Conservation (phyloP, 495 filamentous ascomycete species). For the Penicillium cataractarum region DNA sequence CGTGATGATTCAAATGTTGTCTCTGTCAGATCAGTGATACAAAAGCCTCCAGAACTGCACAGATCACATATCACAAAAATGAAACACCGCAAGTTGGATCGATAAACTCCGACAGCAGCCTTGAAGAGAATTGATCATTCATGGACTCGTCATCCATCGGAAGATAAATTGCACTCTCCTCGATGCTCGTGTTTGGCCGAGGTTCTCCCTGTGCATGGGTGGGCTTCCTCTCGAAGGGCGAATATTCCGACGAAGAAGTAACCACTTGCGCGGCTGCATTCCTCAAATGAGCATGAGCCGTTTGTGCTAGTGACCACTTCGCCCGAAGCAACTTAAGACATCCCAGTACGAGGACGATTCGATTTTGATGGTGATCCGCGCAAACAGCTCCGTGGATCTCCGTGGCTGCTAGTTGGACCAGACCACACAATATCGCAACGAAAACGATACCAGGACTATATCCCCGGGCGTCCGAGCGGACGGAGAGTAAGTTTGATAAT, state of each 20-base stretch:
- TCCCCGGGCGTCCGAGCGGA: not conserved
- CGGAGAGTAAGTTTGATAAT: not conserved
- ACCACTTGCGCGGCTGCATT: not conserved
- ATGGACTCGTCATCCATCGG: slow-evolving; percentile 3
- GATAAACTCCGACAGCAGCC: slow-evolving; percentile 6
- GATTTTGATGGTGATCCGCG: slow-evolving; percentile 6
- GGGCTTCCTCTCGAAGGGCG: slow-evolving; percentile 1
- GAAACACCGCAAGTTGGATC: slow-evolving; percentile 1
- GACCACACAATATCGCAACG: not conserved
- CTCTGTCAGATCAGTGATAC: no score
- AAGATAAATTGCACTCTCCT: not conserved
- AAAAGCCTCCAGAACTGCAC: no score
- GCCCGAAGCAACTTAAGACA: slow-evolving; percentile 1
- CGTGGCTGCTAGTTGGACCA: not conserved
- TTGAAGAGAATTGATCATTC: not conserved
- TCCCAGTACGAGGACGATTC: not conserved
- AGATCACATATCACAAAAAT: not conserved
- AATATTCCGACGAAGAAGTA: not conserved
- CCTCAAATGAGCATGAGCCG: not conserved
- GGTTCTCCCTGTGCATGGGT: not conserved
- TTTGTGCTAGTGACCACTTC: not conserved
- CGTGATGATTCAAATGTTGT: no score
- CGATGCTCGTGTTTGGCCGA: not conserved
- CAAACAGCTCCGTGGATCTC: not conserved
- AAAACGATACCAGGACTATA: slow-evolving; percentile 2